Evolutionary conservation across 495 filamentous ascomycete species (phyloP), one percentile per base, ranked within the genome.

Genomic region (Aspergillus kassunensis): DNA sequence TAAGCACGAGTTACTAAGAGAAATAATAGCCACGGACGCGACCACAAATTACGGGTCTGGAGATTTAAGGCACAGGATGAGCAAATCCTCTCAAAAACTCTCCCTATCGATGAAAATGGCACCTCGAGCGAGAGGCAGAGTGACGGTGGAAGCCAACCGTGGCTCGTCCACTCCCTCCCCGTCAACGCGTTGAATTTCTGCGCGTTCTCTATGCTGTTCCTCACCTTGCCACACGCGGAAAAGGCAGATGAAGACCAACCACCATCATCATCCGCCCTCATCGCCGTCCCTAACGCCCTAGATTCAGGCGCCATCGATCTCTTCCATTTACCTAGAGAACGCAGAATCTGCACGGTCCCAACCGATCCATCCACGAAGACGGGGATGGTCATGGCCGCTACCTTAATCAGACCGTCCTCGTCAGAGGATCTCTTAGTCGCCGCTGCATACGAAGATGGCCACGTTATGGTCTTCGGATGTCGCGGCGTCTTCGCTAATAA

Each of bases 111-210:
- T 63, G 61, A 16, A 50, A 57, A n/a, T 47, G 72, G 56, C 11
- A 8, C 5, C 25, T 13, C 16, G 58, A 45, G 44, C 54, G 41
- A 39, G 59, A 45, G 75, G 73, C 13, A 43, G 15, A 29, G 4
- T 2, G 13, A 43, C 2, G 19, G 21, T 6, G 1, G 10, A n/a
- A 29, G 11, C 19, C 79, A 88, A 62, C 93, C 93, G 13, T 96
- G 90, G 90, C 69, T 97, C 4, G 69, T 96, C 29, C 81, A 95
- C 73, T 80, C 88, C 27, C 66, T 98, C 5, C 73, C 86, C 24
- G 89, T 97, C 34, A 97, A 96, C 64, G 89, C 93, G 13, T 79
- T 97, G 66, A 98, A 97, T 66, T 98, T 97, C 63, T 98, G 93
- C 58, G 82, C 89, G 1, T 98, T 98, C 64, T 80, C 87, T 4